Evolutionary conservation across 2,329 filamentous ascomycete genomes (phyloP).

Genomic region (Pseudogymnoascus sp.): DNA sequence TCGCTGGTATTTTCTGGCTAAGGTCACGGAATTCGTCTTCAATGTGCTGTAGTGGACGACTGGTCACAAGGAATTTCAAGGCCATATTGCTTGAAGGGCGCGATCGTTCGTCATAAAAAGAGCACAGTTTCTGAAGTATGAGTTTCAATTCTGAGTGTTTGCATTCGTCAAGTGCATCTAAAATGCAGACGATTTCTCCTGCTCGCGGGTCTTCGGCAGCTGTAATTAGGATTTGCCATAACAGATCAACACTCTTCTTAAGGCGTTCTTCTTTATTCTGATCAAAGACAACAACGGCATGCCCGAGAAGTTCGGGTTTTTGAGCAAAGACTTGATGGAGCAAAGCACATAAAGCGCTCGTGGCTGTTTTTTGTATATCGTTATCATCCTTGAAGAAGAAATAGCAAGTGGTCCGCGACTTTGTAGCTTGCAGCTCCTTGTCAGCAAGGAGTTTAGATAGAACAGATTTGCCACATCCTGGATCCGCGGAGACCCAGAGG

Average conservation of each 20-base stretch:
- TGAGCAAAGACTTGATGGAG: constrained; percentile 34
- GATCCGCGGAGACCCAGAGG: constrained; percentile 33
- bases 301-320: constrained; percentile 26
- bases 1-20: constrained; percentile 20
- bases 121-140: constrained; percentile 15
- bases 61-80: constrained; percentile 33
- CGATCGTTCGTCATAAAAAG: constrained; percentile 4
- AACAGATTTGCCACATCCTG: constrained; percentile 35
- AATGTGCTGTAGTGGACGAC: constrained; percentile 30
- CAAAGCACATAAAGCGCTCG: constrained; percentile 34
- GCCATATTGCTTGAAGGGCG: not conserved
- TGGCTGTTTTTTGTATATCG: constrained; percentile 30
- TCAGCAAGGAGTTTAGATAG: constrained; percentile 31
- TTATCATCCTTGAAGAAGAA: constrained; percentile 37
- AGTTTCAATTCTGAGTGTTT: constrained; percentile 23
- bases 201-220: constrained; percentile 23
- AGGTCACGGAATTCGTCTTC: constrained; percentile 22
- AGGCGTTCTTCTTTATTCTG: constrained; percentile 25
- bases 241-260: constrained; percentile 15
- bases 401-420: constrained; percentile 30
- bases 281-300: constrained; percentile 26
- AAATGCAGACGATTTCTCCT: constrained; percentile 29
- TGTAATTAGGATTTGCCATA: constrained; percentile 31
- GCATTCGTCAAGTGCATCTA: constrained; percentile 36
- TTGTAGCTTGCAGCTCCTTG: constrained; percentile 17